phyloP scores from a whole-genome alignment of 805 yeast genomes.

The Kluyveromyces aestuarii region DNA sequence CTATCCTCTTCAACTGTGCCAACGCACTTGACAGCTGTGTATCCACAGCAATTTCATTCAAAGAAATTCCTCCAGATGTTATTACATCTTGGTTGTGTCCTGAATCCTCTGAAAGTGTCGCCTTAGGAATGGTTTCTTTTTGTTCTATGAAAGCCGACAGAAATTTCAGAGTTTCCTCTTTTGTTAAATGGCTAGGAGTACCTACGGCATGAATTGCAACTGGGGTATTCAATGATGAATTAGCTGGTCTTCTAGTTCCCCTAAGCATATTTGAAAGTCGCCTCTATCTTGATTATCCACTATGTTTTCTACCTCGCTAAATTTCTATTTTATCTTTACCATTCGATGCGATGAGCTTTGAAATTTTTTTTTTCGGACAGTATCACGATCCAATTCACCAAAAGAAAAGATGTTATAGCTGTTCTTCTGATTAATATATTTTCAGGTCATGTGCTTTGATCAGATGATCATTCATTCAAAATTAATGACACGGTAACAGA shows the following conservation, averaged over 20 bases:
- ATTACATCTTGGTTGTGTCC: neutral
- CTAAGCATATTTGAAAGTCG: constrained; percentile 7
- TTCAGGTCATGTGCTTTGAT: neutral
- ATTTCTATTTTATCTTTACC: neutral
- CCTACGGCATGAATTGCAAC: constrained; percentile 20
- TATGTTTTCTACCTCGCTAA: too few species aligned
- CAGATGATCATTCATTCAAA: too few species aligned
- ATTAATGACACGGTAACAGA: too few species aligned
- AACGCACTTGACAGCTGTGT: constrained; percentile 26
- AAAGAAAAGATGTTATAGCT: neutral
- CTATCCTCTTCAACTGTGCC: constrained; percentile 62
- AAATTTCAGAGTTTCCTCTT: constrained; percentile 20
- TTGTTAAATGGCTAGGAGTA: constrained; percentile 16
- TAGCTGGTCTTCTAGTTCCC: constrained; percentile 17
- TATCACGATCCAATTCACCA: neutral
- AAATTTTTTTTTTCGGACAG: neutral
- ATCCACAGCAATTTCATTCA: constrained; percentile 11
- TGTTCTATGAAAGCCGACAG: constrained; percentile 20
- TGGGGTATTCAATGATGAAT: constrained; percentile 22
- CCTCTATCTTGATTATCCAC: neutral
- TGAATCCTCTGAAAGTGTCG: constrained; percentile 1
- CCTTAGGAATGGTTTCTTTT: constrained; percentile 15
- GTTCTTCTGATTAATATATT: too few species aligned
- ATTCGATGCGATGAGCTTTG: neutral
- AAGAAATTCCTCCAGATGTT: constrained; percentile 2